These are phyloP conservation scores for Cryptosporidium muris DNA, from an alignment of 169 alveolate genomes.

Conservation along the genomic window DNA sequence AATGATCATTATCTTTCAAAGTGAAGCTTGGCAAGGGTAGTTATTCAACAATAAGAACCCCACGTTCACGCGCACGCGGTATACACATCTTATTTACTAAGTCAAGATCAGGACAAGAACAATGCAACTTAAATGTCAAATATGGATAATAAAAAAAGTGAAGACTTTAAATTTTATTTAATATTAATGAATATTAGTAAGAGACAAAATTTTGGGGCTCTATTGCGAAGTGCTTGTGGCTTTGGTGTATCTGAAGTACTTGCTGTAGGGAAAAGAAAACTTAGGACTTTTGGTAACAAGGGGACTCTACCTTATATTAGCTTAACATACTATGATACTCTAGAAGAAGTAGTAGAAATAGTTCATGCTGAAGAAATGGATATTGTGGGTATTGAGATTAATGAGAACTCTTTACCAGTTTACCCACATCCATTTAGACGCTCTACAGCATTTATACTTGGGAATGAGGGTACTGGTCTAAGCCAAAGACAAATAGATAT, in stretches of 20 bases:
- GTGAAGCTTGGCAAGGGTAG: too few relatives aligned
- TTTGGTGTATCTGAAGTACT: slow-evolving; percentile 76
- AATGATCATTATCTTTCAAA: neutral
- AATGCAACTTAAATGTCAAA: neutral
- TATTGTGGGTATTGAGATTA: slow-evolving; percentile 87
- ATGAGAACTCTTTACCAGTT: slow-evolving; percentile 79
- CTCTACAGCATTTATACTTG: slow-evolving; percentile 87
- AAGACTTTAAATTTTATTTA: slow-evolving; percentile 67
- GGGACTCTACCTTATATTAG: slow-evolving; percentile 74
- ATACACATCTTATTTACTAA: too few relatives aligned
- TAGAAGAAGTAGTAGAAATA: slow-evolving; percentile 71
- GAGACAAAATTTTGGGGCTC: slow-evolving; percentile 75
- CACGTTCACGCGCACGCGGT: too few relatives aligned
- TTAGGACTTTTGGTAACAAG: slow-evolving; percentile 75
- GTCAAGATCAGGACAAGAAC: neutral
- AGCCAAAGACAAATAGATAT: slow-evolving; percentile 80
- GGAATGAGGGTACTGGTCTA: slow-evolving; percentile 92
- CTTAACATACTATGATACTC: slow-evolving; percentile 62
- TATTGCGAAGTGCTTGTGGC: slow-evolving; percentile 77
- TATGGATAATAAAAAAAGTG: neutral
- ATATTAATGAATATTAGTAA: slow-evolving; percentile 74
- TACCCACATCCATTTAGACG: slow-evolving; percentile 84
- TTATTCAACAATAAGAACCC: too few relatives aligned
- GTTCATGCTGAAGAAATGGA: slow-evolving; percentile 75
- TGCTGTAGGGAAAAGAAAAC: slow-evolving; percentile 73